Base-by-base conservation (phyloP, 257 asterid species). In the Petunia secreta region DNA sequence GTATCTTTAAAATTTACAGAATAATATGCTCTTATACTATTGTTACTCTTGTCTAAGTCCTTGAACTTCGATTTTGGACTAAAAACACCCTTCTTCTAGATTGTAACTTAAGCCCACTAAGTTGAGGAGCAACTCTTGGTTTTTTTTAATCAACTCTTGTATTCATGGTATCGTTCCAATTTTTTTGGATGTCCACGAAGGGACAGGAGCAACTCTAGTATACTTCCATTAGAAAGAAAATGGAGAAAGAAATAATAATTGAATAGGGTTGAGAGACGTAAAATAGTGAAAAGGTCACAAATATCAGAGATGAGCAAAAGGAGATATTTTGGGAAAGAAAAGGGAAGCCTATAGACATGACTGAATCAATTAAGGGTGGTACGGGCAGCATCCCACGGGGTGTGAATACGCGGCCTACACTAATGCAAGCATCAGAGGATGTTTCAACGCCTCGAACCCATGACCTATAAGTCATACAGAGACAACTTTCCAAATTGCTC, bases 41-140 rank as follows among this genome's bases (percentile, higher is more conserved):
- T 43, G 34, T 16, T 44, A 16, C 58, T 69, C 76, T 16, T 40
- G 46, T 69, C 41, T 44, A 69, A 46, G 41, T 58, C 41, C 58
- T 25, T 69, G 59, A 69, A 69, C 59, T 46, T 69, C 43, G 41
- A 16, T 69, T 46, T 46, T 34, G 11, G 43, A 69, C 43, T 69
- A 9, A 46, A 46, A 16, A 9, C 9, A 46, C 16, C 58, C 43
- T 16, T 46, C 46, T 14, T 10, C 10, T 69, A 7, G 75, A 41
- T 66, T 41, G 75, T 66, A 25, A 46, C 41, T 46, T 69, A 10
- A 8, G 8, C 16, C 59, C 6, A 69, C 6, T 69, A 69, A 46
- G 25, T 25, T 69, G 59, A 69, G 43, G 77, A 46, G 41, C 59
- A 46, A 46, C 77, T 69, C 55, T 54, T 39, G 25, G 25, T 25